phyloP scores from a whole-genome alignment of 2,329 filamentous ascomycete genomes.

The Diplodia corticola region DNA sequence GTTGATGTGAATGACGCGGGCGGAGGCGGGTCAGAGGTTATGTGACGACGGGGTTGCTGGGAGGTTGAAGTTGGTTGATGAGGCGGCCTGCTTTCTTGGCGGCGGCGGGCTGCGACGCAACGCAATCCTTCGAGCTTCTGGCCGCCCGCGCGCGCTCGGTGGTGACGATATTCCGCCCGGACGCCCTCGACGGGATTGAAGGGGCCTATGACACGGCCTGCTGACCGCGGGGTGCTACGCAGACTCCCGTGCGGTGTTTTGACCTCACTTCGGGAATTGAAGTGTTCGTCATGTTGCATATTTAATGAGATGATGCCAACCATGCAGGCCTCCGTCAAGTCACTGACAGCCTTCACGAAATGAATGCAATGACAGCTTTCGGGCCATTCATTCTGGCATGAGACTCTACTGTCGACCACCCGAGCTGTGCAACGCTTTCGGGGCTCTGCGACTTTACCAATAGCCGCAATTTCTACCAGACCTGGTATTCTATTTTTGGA shows the following conservation, averaged over 20 bases:
- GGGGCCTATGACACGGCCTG: not conserved
- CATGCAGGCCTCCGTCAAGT: not conserved
- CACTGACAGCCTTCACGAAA: not conserved
- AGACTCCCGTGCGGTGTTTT: not conserved
- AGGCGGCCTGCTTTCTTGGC: slow-evolving; percentile 3
- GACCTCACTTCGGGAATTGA: not conserved
- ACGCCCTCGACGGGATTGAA: not conserved
- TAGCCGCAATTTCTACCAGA: not conserved
- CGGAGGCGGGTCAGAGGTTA: not conserved
- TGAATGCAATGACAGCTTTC: too few relatives aligned
- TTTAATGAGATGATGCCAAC: not conserved
- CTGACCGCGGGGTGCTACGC: not conserved
- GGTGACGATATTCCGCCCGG: slow-evolving; percentile 21
- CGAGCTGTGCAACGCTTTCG: too few relatives aligned
- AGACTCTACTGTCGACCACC: not conserved
- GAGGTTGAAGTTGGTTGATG: slow-evolving; percentile 9
- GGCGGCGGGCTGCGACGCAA: slow-evolving; percentile 8
- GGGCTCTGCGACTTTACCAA: not conserved
- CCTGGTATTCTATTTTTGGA: slow-evolving; percentile 18
- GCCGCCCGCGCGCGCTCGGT: not conserved
- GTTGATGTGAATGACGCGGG: slow-evolving; percentile 1
- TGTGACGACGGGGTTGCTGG: not conserved
- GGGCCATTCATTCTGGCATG: not conserved
- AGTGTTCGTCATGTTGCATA: not conserved
- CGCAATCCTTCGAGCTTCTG: slow-evolving; percentile 22